Evolutionary conservation across 768 basidiomycete species (phyloP), one percentile per base, ranked within the genome.

Genomic region (Kwoniella newhampshirensis): DNA sequence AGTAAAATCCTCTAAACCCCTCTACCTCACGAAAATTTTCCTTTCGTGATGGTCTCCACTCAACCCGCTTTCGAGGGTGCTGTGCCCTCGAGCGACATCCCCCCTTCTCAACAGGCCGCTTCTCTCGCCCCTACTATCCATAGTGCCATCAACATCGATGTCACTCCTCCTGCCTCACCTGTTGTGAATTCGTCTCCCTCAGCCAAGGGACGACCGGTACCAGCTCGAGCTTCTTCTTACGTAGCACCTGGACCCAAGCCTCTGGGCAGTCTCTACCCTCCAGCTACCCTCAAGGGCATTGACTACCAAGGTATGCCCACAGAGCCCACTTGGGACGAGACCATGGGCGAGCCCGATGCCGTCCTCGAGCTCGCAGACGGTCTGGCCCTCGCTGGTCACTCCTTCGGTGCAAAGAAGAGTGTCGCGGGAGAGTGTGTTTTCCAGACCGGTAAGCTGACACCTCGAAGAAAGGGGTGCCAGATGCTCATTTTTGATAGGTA

Each of bases 341-440:
- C 54, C 32, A 66, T 75, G 60, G 75, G 64, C 18, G 64, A 73
- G 54, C 64, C 68, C n/a, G 73, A 77, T 60, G 75, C 75, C 76
- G 85, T 97, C 44, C 81, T 99, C 57, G 91, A 98, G 78, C 82
- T 99, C 59, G 82, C 82, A 45, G 94, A 98, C 78, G 94, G 93
- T 2, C 84, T 89, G 52, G 86, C 88, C 1, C 89, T 85, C 70
- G 81, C 87, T 54, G 96, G 96, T 32, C 86, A 88, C 75, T 91
- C 88, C 71, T 98, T 99, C 73, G 96, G 96, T 70, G 91, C 91
- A 3, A 83, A 90, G 67, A 93, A 91, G 78, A 92, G 89, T 72
- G 82, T 94, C 28, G 83, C 94, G 17, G 96, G 96, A 68, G 96
- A 99, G 83, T 98, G 96, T 77, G 96, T 99, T 72, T 99, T 99